These are phyloP conservation scores for Salix suchowensis DNA, from an alignment of 345 rosid species.

Conservation along the genomic window DNA sequence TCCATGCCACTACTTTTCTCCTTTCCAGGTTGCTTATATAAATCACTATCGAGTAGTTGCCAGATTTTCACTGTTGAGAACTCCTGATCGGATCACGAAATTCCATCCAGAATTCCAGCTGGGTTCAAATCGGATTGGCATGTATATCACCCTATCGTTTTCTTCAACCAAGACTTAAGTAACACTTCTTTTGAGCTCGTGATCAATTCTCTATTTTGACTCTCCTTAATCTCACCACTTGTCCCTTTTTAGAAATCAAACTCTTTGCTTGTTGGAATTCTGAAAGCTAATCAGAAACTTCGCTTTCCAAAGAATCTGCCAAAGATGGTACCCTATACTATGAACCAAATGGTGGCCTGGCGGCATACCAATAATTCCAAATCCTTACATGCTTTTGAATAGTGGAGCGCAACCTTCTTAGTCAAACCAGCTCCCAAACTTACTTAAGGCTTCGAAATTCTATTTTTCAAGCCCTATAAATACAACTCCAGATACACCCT, in stretches of 20 bases:
- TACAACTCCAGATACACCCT: not conserved
- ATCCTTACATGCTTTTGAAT: slow-evolving; percentile 8
- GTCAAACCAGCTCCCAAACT: slow-evolving; percentile 6
- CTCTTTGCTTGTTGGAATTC: not conserved
- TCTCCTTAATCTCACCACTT: not conserved
- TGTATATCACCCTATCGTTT: not conserved
- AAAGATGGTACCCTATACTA: slow-evolving; percentile 7
- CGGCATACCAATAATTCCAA: slow-evolving; percentile 17
- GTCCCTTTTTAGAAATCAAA: not conserved
- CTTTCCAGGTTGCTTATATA: not conserved
- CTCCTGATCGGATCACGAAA: not conserved
- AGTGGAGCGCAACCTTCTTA: not conserved
- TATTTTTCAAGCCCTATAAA: slow-evolving; percentile 17
- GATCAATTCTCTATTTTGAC: not conserved
- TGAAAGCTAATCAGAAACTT: not conserved
- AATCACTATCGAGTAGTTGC: not conserved
- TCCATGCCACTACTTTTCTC: not conserved
- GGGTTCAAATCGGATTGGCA: not conserved
- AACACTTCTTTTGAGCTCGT: not conserved
- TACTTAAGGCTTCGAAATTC: not conserved
- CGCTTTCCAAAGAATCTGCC: slow-evolving; percentile 11
- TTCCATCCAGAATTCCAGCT: not conserved
- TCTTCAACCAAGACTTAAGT: not conserved
- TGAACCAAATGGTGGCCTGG: slow-evolving; percentile 25
- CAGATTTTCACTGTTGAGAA: not conserved